phyloP scores from a whole-genome alignment of 1,139 yeast genomes.

The Geotrichum histeridarum region DNA sequence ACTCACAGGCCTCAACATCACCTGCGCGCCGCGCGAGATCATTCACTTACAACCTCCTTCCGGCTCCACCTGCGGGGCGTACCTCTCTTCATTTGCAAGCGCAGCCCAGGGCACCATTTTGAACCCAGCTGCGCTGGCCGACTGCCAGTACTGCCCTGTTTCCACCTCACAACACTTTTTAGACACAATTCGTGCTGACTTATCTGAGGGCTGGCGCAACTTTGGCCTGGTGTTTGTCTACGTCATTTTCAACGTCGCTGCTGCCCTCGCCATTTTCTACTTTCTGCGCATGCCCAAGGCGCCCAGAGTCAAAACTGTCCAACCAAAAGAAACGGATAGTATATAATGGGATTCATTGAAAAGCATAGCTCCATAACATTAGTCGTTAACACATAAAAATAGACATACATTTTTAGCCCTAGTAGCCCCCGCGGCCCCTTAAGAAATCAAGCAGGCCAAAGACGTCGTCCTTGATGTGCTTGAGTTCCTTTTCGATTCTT shows the following conservation, averaged over 20 bases:
- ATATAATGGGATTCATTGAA: background rate
- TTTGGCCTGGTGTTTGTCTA: conserved; percentile 53
- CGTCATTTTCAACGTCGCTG: conserved; percentile 49
- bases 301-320: conserved; percentile 3
- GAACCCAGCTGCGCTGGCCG: conserved; percentile 48
- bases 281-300: conserved; percentile 32
- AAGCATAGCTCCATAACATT: background rate
- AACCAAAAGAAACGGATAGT: background rate
- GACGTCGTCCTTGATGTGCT: conserved; percentile 25
- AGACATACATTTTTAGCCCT: background rate
- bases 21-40: conserved; percentile 50
- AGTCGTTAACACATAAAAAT: background rate
- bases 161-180: conserved; percentile 52
- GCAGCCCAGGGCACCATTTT: conserved; percentile 49
- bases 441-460: conserved; percentile 26
- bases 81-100: conserved; percentile 41
- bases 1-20: conserved; percentile 52
- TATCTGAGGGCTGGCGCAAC: conserved; percentile 53
- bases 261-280: conserved; percentile 58
- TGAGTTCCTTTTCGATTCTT: conserved; percentile 24
- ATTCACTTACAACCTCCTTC: conserved; percentile 52
- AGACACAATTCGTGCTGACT: conserved; percentile 43
- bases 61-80: conserved; percentile 57
- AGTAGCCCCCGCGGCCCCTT: conserved; percentile 16
- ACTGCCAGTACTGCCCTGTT: conserved; percentile 58